Conservation (phyloP, 2,329 filamentous ascomycete species). For the Claviceps sp. region DNA sequence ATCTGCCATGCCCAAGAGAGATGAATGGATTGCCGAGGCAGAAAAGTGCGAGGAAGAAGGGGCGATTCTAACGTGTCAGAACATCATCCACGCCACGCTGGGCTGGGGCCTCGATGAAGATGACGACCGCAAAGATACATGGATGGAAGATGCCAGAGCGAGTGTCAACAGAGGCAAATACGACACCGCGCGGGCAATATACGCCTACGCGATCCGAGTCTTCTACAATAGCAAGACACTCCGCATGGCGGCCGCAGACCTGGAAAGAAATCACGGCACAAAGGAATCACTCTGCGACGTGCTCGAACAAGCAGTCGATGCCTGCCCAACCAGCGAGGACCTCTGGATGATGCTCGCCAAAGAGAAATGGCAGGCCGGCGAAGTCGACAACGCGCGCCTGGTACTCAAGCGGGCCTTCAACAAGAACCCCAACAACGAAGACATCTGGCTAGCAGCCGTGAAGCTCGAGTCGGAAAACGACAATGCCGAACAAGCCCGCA, state of each 20-base stretch:
- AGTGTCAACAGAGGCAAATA: constrained; percentile 73
- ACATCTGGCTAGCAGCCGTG: constrained; percentile 94
- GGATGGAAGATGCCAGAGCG: constrained; percentile 82
- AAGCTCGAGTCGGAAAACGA: constrained; percentile 89
- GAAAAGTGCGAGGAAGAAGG: constrained; percentile 92
- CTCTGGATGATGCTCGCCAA: constrained; percentile 94
- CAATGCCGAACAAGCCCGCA: constrained; percentile 67
- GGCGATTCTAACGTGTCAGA: constrained; percentile 70
- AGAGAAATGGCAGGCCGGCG: constrained; percentile 83
- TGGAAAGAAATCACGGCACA: constrained; percentile 80
- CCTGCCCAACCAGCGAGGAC: constrained; percentile 79
- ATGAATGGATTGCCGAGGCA: constrained; percentile 92
- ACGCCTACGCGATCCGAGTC: constrained; percentile 76
- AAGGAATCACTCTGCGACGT: constrained; percentile 73
- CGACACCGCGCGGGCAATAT: constrained; percentile 86
- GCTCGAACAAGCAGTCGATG: constrained; percentile 85
- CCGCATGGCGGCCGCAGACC: constrained; percentile 81
- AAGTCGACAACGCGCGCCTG: constrained; percentile 72
- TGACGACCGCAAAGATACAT: constrained; percentile 89
- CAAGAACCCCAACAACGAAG: constrained; percentile 91
- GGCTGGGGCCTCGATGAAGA: constrained; percentile 91
- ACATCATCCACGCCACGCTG: constrained; percentile 84
- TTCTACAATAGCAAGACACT: constrained; percentile 80
- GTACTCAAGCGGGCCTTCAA: constrained; percentile 86
- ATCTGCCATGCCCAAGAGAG: constrained; percentile 90